These are phyloP conservation scores for Zymoseptoria pseudotritici DNA, from an alignment of 2,329 filamentous ascomycete genomes.

Conservation along the genomic window DNA sequence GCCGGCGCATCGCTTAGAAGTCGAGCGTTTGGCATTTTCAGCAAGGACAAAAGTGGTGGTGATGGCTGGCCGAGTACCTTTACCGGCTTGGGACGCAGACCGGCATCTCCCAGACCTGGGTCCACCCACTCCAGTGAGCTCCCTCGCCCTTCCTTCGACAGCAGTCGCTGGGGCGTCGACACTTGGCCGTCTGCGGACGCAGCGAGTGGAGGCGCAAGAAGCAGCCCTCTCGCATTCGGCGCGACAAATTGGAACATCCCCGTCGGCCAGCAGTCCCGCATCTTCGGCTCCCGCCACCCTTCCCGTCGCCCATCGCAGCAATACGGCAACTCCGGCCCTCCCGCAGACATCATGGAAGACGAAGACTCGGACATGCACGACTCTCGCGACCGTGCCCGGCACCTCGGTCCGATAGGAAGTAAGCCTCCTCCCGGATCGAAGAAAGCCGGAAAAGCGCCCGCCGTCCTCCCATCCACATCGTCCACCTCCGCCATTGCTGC, in stretches of 20 bases:
- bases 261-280: constrained; percentile 46
- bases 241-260: constrained; percentile 33
- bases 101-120: constrained; percentile 52
- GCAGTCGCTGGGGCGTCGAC: constrained; percentile 42
- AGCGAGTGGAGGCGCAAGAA: constrained; percentile 29
- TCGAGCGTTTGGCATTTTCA: constrained; percentile 42
- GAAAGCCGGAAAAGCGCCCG: constrained; percentile 12
- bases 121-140: constrained; percentile 49
- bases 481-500: constrained; percentile 34
- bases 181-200: constrained; percentile 24
- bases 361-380: constrained; percentile 38
- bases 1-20: constrained; percentile 30
- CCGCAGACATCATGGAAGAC: constrained; percentile 46
- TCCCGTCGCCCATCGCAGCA: constrained; percentile 77
- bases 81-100: constrained; percentile 23
- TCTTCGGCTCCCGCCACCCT: constrained; percentile 55
- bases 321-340: constrained; percentile 60
- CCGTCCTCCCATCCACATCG: background rate
- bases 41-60: constrained; percentile 36
- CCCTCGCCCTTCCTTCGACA: constrained; percentile 71
- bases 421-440: constrained; percentile 35
- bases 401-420: constrained; percentile 69
- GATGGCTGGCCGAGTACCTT: constrained; percentile 38
- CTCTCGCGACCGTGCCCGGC: constrained; percentile 41
- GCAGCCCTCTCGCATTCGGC: constrained; percentile 31